phyloP scores from a whole-genome alignment of 2,329 filamentous ascomycete species.

The Phyllosticta citrichinensis region DNA sequence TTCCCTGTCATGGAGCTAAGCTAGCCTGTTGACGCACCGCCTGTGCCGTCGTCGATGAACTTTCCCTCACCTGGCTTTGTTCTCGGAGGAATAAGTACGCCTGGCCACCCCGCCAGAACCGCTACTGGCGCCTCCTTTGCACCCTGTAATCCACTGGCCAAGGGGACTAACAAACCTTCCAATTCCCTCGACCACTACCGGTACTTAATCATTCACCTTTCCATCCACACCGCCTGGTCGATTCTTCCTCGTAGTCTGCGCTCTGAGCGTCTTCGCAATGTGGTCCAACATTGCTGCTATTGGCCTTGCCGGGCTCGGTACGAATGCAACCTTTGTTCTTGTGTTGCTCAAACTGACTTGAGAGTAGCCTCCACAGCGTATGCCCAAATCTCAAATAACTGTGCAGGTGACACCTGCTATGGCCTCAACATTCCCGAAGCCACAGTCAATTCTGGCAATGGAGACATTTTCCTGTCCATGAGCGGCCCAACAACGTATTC shows the following conservation, averaged over 20 bases:
- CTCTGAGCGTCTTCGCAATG: background rate
- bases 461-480: conserved; percentile 50
- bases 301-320: conserved; percentile 9
- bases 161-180: conserved; percentile 4
- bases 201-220: background rate
- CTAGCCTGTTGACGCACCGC: background rate
- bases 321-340: background rate
- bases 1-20: conserved; percentile 2
- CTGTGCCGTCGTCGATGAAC: background rate
- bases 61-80: background rate
- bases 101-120: background rate
- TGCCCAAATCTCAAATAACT: conserved; percentile 7
- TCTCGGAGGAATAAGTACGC: background rate
- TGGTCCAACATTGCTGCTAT: conserved; percentile 4
- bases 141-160: conserved; percentile 2
- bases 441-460: conserved; percentile 40
- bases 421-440: conserved; percentile 44
- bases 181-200: background rate
- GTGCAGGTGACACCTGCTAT: conserved; percentile 31
- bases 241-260: background rate
- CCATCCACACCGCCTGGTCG: background rate
- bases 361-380: conserved; percentile 1
- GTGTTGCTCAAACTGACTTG: background rate
- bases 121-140: background rate
- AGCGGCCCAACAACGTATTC: conserved; percentile 42